Conservation (phyloP, 768 basidiomycete species). For the Psilocybe sp. region DNA sequence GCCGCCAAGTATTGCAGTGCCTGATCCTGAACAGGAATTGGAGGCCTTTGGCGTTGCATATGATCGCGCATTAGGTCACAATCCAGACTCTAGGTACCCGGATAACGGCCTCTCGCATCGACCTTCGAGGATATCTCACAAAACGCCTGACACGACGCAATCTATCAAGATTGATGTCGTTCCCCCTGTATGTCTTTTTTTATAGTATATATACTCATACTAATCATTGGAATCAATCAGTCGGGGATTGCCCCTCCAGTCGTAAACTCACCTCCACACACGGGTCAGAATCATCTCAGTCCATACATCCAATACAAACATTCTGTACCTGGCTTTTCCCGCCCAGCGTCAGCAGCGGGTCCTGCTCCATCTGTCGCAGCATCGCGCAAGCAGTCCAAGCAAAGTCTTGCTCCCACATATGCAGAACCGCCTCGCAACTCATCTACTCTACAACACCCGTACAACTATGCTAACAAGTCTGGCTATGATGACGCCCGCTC, state of each 20-base stretch:
- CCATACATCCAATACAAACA: conserved; percentile 20
- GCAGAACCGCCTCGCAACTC: conserved; percentile 1
- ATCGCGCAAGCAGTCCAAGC: conserved; percentile 9
- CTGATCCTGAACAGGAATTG: conserved; percentile 16
- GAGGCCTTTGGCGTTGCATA: conserved; percentile 17
- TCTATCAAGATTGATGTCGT: conserved; percentile 22
- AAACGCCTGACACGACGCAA: conserved; percentile 11
- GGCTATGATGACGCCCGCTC: neutral
- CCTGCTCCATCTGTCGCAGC: conserved; percentile 10
- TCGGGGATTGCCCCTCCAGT: conserved; percentile 17
- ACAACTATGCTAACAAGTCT: neutral
- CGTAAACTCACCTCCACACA: conserved; percentile 21
- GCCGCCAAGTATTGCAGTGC: conserved; percentile 17
- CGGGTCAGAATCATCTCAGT: conserved; percentile 25
- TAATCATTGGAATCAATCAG: conserved; percentile 6
- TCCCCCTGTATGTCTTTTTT: conserved; percentile 19
- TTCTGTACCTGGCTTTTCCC: conserved; percentile 7
- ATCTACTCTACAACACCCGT: neutral
- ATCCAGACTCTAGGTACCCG: conserved; percentile 7
- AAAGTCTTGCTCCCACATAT: conserved; percentile 8
- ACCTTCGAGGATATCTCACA: conserved; percentile 17
- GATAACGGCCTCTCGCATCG: conserved; percentile 13
- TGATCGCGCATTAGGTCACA: conserved; percentile 7
- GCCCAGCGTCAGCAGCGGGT: conserved; percentile 1
- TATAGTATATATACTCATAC: neutral